Evolutionary conservation across 495 filamentous ascomycete genomes (phyloP), one percentile per base, ranked within the genome.

Genomic region (Trichoderma asperelloides): DNA sequence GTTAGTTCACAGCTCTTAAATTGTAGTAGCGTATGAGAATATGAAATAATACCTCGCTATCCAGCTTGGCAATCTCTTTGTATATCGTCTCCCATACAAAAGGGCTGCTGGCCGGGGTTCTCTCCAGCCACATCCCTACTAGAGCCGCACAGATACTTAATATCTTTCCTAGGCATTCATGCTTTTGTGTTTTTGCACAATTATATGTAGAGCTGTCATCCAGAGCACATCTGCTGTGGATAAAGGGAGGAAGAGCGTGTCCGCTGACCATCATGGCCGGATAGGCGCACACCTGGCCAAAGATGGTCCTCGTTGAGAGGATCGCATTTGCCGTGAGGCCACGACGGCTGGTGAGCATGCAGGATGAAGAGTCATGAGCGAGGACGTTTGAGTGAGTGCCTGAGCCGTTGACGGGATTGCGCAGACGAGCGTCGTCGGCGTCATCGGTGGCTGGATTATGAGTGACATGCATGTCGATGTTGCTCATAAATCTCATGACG

Each of bases 31-130:
- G 13, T 28, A 64, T 23, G n/a, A 45, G 13, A 30, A 30, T 15
- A 49, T n/a, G 16, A 0, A 25, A 23, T 49, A 6, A 15, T 28
- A 65, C 64, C 23, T 45, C 64, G 21, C 27, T 16, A 13, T 65
- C 40, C 16, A 65, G 21, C 12, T 23, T 41, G 12, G 11, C 21
- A 16, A 45, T 27, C 6, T 65, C 40, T 4, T 65, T n/a, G 23
- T 65, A 65, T 15, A 65, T 65, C 4, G 64, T 65, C 64, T 65
- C 45, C 64, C 64, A 65, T 18, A 65, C 21, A 65, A 49, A 65
- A 3, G 8, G 18, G 21, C 64, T 65, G 64, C 40, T 65, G 0
- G 8, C 64, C 18, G 64, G 39, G 8, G 64, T 65, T 23, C 40
- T 65, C 11, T 41, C 45, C 23, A 45, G 21, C 25, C 40, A 65